phyloP scores from a whole-genome alignment of 169 alveolate species.

The Plasmodium coatneyi region DNA sequence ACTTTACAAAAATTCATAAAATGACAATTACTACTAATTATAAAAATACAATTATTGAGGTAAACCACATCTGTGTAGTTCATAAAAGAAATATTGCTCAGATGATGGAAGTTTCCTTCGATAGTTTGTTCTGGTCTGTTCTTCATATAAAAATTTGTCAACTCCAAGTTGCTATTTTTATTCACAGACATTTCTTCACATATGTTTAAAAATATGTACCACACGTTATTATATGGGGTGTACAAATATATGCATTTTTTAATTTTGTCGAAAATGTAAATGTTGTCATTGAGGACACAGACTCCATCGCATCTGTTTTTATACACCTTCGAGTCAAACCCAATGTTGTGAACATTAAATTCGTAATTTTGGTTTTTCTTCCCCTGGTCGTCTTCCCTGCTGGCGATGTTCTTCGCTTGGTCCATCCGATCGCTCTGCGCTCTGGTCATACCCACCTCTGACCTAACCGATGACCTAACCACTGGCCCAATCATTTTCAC shows the following conservation, averaged over 20 bases:
- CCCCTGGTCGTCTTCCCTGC: not conserved
- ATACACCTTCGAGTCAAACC: conserved; percentile 53
- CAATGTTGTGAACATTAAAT: conserved; percentile 59
- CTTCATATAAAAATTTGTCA: not conserved
- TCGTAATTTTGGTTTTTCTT: conserved; percentile 13
- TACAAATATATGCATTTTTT: conserved; percentile 71
- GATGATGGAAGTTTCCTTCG: not conserved
- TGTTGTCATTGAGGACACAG: conserved; percentile 63
- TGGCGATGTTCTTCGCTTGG: not conserved
- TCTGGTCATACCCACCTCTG: not conserved
- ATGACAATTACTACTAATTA: conserved; percentile 63
- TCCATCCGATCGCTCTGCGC: not conserved
- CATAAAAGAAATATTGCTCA: conserved; percentile 67
- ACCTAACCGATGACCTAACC: not conserved
- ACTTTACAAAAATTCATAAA: conserved; percentile 74
- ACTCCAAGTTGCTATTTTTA: not conserved
- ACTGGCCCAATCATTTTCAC: not conserved
- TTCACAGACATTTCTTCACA: conserved; percentile 67
- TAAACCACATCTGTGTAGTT: conserved; percentile 65
- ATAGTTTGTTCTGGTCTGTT: not conserved
- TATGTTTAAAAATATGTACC: conserved; percentile 70
- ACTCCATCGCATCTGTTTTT: conserved; percentile 74
- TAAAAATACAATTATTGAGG: conserved; percentile 51
- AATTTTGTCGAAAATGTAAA: conserved; percentile 71
- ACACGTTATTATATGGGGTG: conserved; percentile 74